phyloP scores from a whole-genome alignment of 1,284 basidiomycete genomes.

The Naganishia albida region DNA sequence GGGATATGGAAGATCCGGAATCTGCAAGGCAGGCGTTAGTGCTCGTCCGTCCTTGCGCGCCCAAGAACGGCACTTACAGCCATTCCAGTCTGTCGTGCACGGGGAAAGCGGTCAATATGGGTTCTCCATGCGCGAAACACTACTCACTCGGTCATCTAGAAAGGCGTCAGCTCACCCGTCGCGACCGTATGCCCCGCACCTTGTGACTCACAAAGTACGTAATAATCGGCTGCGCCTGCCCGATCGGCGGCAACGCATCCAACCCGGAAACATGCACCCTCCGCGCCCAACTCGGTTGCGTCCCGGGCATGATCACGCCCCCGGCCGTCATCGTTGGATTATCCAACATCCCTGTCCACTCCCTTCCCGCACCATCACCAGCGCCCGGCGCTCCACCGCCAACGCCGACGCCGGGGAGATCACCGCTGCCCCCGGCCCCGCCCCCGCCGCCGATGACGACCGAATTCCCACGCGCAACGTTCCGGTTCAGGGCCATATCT shows the following conservation, averaged over 20 bases:
- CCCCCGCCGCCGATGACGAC: neutral
- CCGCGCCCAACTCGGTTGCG: constrained; percentile 24
- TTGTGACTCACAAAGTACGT: constrained; percentile 19
- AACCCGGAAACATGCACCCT: constrained; percentile 1
- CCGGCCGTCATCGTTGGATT: neutral
- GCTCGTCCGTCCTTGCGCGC: neutral
- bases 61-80: constrained; percentile 9
- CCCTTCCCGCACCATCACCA: neutral
- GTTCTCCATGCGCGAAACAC: neutral
- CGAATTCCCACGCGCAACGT: constrained; percentile 4
- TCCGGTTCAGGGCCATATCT: constrained; percentile 26
- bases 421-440: no score
- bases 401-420: no score
- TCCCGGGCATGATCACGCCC: constrained; percentile 16
- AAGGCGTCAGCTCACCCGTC: neutral
- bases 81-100: constrained; percentile 7
- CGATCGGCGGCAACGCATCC: constrained; percentile 2
- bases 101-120: neutral
- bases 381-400: no score
- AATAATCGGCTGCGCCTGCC: constrained; percentile 13
- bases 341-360: constrained; percentile 1
- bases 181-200: no score
- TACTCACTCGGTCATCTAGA: constrained; percentile 24
- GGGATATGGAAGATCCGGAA: constrained; percentile 38
- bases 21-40: neutral